Conservation (phyloP, 2,329 filamentous ascomycete species). For the Trichoderma citrinoviride region DNA sequence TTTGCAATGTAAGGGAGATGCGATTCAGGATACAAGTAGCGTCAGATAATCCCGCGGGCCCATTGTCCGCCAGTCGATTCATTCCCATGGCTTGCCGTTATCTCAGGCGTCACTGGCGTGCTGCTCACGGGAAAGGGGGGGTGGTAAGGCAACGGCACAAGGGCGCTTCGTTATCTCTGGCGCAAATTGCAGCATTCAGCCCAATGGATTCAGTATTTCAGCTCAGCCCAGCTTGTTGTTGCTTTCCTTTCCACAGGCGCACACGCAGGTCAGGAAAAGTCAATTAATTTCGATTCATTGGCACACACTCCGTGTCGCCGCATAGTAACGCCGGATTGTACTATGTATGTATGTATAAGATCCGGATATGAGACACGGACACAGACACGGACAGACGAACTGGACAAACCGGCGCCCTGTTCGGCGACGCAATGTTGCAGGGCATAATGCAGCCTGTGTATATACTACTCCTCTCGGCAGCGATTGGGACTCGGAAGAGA, state of each 20-base stretch:
- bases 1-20: not conserved
- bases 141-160: not conserved
- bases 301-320: not conserved
- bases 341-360: not conserved
- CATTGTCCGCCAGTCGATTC: not conserved
- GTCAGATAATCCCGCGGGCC: not conserved
- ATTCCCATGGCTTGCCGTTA: constrained; percentile 1
- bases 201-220: not conserved
- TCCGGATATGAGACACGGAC: no score
- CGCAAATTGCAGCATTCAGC: constrained; percentile 12
- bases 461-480: no score
- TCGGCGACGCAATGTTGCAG: no score
- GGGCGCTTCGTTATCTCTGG: constrained; percentile 19
- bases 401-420: no score
- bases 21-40: not conserved
- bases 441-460: no score
- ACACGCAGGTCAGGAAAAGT: not conserved
- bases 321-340: not conserved
- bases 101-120: constrained; percentile 10
- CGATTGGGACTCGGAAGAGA: no score
- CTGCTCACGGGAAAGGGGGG: not conserved
- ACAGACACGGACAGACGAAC: not conserved
- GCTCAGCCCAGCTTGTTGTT: not conserved
- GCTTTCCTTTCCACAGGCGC: not conserved
- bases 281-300: not conserved